Evolutionary conservation across 2,329 filamentous ascomycete genomes (phyloP), one percentile per base, ranked within the genome.

Genomic region (Sporothrix mexicana): DNA sequence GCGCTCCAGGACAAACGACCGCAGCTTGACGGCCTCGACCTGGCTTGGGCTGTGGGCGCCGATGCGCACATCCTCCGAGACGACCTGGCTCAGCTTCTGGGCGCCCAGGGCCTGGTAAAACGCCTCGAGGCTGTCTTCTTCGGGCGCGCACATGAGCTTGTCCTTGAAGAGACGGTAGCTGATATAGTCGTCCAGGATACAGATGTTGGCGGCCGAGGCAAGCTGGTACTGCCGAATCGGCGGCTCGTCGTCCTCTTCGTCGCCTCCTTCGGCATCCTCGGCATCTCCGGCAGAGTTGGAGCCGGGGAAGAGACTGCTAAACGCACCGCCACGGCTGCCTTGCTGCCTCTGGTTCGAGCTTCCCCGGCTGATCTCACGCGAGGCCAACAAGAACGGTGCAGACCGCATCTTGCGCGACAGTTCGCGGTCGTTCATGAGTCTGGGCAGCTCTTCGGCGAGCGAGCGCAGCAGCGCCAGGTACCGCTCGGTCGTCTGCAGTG

Each of bases 111-210:
- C 87, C 49, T 89, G 82, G 80, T 99, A 99, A 75, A 99, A 95
- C 1, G 88, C 87, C 79, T 99, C 96, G 1, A 99, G 84, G 0
- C 83, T 80, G 75, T 98, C 96, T 78, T 99, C 96, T 80, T 97
- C 93, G 0, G 96, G 97, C 0, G 95, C 94, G 74, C 92, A 94
- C 41, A 97, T 87, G 43, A 99, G 85, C 75, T 90, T 89, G 70
- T 94, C 89, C 79, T 95, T 95, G 85, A 99, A 99, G 1, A 96
- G 85, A 47, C 92, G 91, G 80, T 95, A 97, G 78, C 92, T 94
- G 77, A 93, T 92, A 77, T 96, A 95, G 78, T 98, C 95, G 79
- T 97, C 94, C 12, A 95, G 84, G 72, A 97, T 88, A 57, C 96
- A 91, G 77, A 96, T 92, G 70, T 92, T 86, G 68, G 83, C 85